phyloP scores from a whole-genome alignment of 1,284 basidiomycete genomes.

The Rhizopogon hawkerae region DNA sequence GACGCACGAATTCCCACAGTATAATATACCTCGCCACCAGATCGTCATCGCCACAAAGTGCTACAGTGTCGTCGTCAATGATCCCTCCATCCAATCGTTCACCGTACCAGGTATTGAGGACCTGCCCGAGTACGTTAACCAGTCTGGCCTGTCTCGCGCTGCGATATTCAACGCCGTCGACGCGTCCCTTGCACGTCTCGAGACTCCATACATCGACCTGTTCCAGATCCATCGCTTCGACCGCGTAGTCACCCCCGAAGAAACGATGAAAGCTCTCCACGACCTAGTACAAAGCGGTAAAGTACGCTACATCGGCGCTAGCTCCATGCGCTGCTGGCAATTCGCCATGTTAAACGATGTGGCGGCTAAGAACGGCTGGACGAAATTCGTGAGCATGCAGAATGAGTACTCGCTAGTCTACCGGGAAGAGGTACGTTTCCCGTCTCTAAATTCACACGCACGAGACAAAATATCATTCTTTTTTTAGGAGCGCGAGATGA shows the following conservation, averaged over 20 bases:
- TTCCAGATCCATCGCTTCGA: slow-evolving; percentile 39
- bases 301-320: too few species aligned
- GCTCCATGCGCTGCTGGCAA: too few species aligned
- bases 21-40: slow-evolving; percentile 36
- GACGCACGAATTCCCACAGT: slow-evolving; percentile 7
- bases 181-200: slow-evolving; percentile 26
- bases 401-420: too few species aligned
- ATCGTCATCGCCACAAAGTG: slow-evolving; percentile 28
- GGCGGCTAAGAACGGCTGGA: slow-evolving; percentile 6
- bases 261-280: slow-evolving; percentile 16
- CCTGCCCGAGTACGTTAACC: slow-evolving; percentile 12
- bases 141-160: slow-evolving; percentile 26
- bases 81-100: slow-evolving; percentile 4
- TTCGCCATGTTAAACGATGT: slow-evolving; percentile 25
- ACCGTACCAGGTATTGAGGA: slow-evolving; percentile 10
- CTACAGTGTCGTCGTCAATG: slow-evolving; percentile 12
- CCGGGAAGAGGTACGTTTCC: too few species aligned
- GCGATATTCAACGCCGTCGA: slow-evolving; percentile 33
- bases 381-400: too few species aligned
- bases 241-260: slow-evolving; percentile 26
- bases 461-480: too few species aligned
- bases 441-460: too few species aligned
- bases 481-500: too few species aligned
- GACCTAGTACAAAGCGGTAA: too few species aligned
- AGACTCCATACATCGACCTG: slow-evolving; percentile 37